Percentiles rank a stretch among this genome's conserved stretches.
Evolutionary conservation across 441 rosid genomes (phyloP).

Genomic region (Arabidopsis hybrid): DNA sequence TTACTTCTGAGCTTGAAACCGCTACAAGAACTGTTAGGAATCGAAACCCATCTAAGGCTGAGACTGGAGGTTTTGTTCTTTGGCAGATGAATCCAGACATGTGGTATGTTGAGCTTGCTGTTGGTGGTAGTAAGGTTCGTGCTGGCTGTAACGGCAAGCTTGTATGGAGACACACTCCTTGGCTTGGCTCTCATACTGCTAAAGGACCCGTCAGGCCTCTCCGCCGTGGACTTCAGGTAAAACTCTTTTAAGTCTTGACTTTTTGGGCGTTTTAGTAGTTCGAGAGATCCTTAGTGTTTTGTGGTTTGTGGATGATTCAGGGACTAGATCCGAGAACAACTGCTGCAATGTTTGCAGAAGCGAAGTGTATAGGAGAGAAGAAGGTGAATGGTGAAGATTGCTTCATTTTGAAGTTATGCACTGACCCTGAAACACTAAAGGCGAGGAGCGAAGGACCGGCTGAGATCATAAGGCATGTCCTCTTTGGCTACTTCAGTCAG

Average conservation of each 20-base stretch:
- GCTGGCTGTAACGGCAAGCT: slow-evolving; percentile 97
- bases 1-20: slow-evolving; percentile 79
- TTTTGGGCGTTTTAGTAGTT: neutral
- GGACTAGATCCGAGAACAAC: slow-evolving; percentile 94
- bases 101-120: slow-evolving; percentile 98
- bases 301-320: slow-evolving; percentile 41
- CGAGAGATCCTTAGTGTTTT: neutral
- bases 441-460: slow-evolving; percentile 91
- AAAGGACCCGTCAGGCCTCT: slow-evolving; percentile 94
- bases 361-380: slow-evolving; percentile 89
- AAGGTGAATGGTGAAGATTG: slow-evolving; percentile 84
- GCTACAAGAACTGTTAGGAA: slow-evolving; percentile 74
- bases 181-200: slow-evolving; percentile 94
- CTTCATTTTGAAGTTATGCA: slow-evolving; percentile 82
- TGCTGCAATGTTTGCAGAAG: slow-evolving; percentile 79
- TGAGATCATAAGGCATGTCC: slow-evolving; percentile 87
- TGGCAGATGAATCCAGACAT: slow-evolving; percentile 99
- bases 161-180: slow-evolving; percentile 96
- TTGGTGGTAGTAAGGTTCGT: slow-evolving; percentile 84
- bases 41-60: slow-evolving; percentile 56
- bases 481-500: slow-evolving; percentile 95
- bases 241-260: neutral
- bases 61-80: slow-evolving; percentile 88
- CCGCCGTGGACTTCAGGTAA: slow-evolving; percentile 97
- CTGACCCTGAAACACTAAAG: slow-evolving; percentile 77